Percentiles rank a stretch among this genome's conserved stretches.
Evolutionary conservation across 345 rosid species (phyloP).

Genomic region (Cardamine chenopodiifolia): DNA sequence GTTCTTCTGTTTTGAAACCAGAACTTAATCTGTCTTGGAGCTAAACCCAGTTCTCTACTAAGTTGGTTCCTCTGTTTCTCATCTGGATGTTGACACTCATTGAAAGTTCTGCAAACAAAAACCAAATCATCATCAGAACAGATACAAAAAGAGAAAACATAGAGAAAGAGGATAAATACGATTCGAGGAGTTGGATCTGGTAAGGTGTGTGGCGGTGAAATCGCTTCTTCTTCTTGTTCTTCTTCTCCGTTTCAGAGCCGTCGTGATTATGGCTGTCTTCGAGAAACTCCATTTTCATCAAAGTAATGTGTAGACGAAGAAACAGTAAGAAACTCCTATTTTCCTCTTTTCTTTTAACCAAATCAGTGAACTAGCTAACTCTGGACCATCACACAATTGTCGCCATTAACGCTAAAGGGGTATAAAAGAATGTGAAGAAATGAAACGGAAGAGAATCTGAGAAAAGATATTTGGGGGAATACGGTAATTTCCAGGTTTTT

Average conservation of each 20-base stretch:
- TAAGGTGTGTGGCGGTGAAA: constrained; percentile 92
- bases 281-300: constrained; percentile 51
- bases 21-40: constrained; percentile 96
- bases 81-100: constrained; percentile 96
- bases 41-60: constrained; percentile 81
- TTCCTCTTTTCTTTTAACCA: neutral
- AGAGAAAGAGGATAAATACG: constrained; percentile 44
- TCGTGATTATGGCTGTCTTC: constrained; percentile 46
- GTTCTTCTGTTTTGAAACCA: constrained; percentile 99
- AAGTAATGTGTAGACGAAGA: constrained; percentile 4
- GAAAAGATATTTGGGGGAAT: neutral
- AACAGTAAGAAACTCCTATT: constrained; percentile 3
- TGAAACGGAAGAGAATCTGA: constrained; percentile 39
- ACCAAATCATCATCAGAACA: neutral
- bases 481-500: neutral
- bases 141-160: neutral
- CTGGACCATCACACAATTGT: constrained; percentile 40
- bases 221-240: constrained; percentile 71
- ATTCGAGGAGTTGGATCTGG: constrained; percentile 94
- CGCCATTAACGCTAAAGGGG: constrained; percentile 27
- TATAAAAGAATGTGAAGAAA: constrained; percentile 11
- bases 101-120: constrained; percentile 64
- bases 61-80: constrained; percentile 88
- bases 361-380: constrained; percentile 27
- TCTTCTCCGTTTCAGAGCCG: constrained; percentile 49